Conservation (phyloP, 2,329 filamentous ascomycete species). For the Fusarium mangiferae region DNA sequence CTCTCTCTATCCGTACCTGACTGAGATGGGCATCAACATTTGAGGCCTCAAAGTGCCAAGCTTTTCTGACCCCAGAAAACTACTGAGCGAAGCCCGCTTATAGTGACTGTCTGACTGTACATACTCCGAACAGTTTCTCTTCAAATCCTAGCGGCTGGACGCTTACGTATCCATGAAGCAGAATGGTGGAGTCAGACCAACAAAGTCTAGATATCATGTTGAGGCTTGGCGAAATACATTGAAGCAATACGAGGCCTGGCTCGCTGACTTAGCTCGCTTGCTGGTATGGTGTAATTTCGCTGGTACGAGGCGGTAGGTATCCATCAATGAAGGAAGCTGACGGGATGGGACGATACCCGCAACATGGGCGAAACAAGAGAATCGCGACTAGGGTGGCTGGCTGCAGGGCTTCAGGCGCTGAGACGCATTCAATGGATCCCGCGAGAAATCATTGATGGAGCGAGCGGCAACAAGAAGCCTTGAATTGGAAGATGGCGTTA, state of each 20-base stretch:
- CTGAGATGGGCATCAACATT: background rate
- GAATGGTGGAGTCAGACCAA: constrained; percentile 25
- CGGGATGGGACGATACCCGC: background rate
- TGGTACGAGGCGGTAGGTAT: constrained; percentile 7
- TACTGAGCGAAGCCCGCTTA: constrained; percentile 15
- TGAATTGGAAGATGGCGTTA: constrained; percentile 31
- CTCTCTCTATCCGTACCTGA: background rate
- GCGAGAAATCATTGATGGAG: constrained; percentile 18
- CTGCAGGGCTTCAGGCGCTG: constrained; percentile 1
- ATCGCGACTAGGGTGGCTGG: constrained; percentile 10
- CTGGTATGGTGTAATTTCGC: constrained; percentile 21
- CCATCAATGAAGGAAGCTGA: constrained; percentile 17
- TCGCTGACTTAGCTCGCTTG: constrained; percentile 12
- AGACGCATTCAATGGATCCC: constrained; percentile 7
- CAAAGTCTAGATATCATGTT: constrained; percentile 12
- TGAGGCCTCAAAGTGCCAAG: constrained; percentile 21
- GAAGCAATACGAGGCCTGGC: constrained; percentile 28
- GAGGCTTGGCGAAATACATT: constrained; percentile 31
- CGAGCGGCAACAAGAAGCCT: constrained; percentile 17
- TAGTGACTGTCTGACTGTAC: background rate
- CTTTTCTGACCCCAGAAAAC: constrained; percentile 8
- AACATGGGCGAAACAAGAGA: constrained; percentile 31
- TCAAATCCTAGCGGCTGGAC: constrained; percentile 9
- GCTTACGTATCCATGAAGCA: constrained; percentile 21
- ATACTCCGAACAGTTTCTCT: background rate